Conservation (phyloP, 129 eudicot genomes). For the Saposhnikovia divaricata region DNA sequence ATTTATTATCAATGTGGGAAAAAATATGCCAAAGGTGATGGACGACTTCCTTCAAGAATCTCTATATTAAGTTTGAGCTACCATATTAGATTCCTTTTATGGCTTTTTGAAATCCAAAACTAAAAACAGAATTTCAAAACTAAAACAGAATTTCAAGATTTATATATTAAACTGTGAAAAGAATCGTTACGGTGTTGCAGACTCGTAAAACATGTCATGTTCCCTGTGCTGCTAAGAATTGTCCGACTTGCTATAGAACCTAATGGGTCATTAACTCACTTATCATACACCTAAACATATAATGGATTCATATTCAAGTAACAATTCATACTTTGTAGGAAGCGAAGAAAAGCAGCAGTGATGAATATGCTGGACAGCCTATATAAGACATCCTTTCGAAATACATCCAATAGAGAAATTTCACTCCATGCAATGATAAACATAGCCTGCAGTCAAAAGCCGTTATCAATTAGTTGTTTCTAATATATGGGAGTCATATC, state of each 20-base stretch:
- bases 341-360: slow-evolving; percentile 90
- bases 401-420: slow-evolving; percentile 36
- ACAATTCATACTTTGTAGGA: slow-evolving; percentile 70
- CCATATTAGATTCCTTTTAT: neutral
- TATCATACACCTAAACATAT: neutral
- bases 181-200: neutral
- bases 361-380: slow-evolving; percentile 76
- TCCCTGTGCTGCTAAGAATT: neutral
- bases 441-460: slow-evolving; percentile 57
- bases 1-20: neutral
- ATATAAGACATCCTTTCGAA: slow-evolving; percentile 51
- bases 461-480: slow-evolving; percentile 8
- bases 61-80: neutral
- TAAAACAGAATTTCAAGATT: neutral
- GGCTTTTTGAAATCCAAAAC: neutral
- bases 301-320: slow-evolving; percentile 9
- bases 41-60: neutral
- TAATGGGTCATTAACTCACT: neutral
- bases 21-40: neutral
- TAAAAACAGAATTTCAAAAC: neutral
- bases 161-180: neutral
- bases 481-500: slow-evolving; percentile 3
- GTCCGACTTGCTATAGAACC: neutral
- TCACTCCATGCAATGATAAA: slow-evolving; percentile 79
- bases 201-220: neutral